These are phyloP conservation scores for Gaeumannomyces sp. DNA, from an alignment of 2,329 filamentous ascomycete species.

Conservation along the genomic window DNA sequence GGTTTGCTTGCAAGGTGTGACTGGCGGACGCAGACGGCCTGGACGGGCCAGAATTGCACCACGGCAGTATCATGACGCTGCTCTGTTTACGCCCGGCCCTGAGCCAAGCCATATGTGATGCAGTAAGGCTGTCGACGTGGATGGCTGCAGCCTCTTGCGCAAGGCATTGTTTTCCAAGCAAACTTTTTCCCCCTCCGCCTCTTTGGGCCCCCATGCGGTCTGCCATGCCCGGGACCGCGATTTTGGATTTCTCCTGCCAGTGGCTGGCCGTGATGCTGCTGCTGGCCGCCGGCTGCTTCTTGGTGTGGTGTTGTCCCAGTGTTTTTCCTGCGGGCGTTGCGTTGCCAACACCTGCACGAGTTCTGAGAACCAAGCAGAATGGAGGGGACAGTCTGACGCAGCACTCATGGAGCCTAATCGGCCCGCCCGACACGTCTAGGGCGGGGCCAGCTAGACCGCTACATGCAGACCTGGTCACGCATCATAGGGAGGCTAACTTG, in stretches of 20 bases:
- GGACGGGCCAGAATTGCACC: neutral
- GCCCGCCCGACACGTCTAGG: neutral
- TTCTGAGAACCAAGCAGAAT: neutral
- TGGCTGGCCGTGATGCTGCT: neutral
- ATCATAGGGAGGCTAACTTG: neutral
- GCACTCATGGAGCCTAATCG: neutral
- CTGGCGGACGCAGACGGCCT: neutral
- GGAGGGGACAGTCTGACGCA: neutral
- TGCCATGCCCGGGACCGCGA: neutral
- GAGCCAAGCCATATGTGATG: neutral
- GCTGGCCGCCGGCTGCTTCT: too few species aligned
- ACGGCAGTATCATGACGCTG: neutral
- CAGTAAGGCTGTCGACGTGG: slow-evolving; percentile 2
- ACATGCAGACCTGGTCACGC: neutral
- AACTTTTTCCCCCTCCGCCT: neutral
- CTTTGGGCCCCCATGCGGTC: neutral
- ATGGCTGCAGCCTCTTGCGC: slow-evolving; percentile 4
- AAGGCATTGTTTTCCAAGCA: slow-evolving; percentile 3
- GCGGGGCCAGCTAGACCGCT: neutral
- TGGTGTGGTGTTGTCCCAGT: neutral
- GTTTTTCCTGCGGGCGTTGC: neutral
- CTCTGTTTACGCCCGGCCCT: neutral
- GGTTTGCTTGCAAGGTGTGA: neutral
- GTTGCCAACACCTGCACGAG: neutral
- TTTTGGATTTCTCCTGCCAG: neutral